Base-by-base conservation (phyloP, 2,329 filamentous ascomycete genomes). In the Colletotrichum liaoningense region DNA sequence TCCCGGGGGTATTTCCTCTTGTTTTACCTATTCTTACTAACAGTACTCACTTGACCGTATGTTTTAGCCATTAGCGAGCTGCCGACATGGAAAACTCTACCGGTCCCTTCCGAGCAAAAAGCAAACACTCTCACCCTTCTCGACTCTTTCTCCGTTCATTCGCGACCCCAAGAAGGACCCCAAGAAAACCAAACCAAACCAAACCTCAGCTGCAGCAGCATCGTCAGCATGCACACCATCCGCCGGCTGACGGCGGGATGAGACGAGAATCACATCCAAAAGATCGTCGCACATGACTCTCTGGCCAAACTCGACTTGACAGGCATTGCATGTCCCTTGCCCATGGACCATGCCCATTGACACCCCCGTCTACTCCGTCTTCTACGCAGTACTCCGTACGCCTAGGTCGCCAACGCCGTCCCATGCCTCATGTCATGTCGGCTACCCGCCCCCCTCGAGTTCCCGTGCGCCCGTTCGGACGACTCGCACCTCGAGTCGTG, bases 381-480 rank as follows among this genome's bases (percentile, higher is more conserved):
- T 35, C 11, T 12, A 12, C 33, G 4, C 33, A 35, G 33, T 33
- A 33, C 30, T 33, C 30, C 30, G 30, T 33, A 33, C 30, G 30
- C 30, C 35, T 42, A 42, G 30, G 30, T 35, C 38, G 38, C 38
- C 14, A 42, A 42, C 16, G 38, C 26, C 33, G 35, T 52, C 28
- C n/a, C 58, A 46, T 60, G 59, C 60, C 28, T 69, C 59, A 12
- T 49, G 64, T 57, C 64, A 63, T 67, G 59, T 73, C 60, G 70
- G 59, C 67, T 73, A 60, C 55, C 55, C 54, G 55, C 59, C 55
- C 38, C 38, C 58, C 42, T 68, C 59, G 54, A 65, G 59, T 70
- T 73, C 46, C 70, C 55, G 66, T 70, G 67, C 70, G 70, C 70
- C 67, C 70, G 70, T 64, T 73, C 30, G 69, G 54, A 55, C 62